Percentiles rank a stretch among this genome's conserved stretches.
Evolutionary conservation across 768 basidiomycete species (phyloP).

Genomic region (Termitomyces sp.): DNA sequence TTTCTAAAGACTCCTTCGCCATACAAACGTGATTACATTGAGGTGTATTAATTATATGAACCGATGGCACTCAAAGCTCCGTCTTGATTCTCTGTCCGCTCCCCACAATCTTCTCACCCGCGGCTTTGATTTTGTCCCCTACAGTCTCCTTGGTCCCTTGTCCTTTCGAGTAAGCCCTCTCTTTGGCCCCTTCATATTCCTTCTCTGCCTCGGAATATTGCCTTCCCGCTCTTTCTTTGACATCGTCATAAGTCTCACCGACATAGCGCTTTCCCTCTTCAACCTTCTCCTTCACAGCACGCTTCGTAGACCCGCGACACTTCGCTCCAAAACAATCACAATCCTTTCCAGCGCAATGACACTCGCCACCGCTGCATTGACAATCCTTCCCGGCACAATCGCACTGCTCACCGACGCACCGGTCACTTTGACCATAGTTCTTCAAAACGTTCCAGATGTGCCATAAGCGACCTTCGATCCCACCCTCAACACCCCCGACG

Average conservation of each 20-base stretch:
- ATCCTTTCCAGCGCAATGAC: conserved; percentile 3
- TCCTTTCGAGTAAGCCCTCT: conserved; percentile 26
- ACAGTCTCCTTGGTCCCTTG: conserved; percentile 24
- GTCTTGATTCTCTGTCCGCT: conserved; percentile 32
- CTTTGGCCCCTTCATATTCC: conserved; percentile 17
- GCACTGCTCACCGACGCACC: conserved; percentile 16
- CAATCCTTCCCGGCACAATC: conserved; percentile 10
- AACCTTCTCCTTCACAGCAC: conserved; percentile 24
- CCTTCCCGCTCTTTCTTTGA: conserved; percentile 16
- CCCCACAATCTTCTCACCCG: conserved; percentile 32
- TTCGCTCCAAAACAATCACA: conserved; percentile 7
- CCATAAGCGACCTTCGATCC: conserved; percentile 72
- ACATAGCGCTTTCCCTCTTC: conserved; percentile 20
- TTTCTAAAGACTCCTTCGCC: no score
- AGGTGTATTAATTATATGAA: neutral
- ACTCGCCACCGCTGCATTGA: neutral
- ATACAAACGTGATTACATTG: neutral
- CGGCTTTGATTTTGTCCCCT: conserved; percentile 33
- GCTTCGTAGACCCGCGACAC: conserved; percentile 6
- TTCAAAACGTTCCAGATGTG: conserved; percentile 39
- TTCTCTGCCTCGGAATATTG: conserved; percentile 10
- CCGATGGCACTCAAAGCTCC: conserved; percentile 25
- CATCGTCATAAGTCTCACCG: conserved; percentile 22
- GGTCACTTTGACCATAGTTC: conserved; percentile 21
- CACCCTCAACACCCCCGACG: conserved; percentile 61